Evolutionary conservation across 352 stramenopile genomes (phyloP), one percentile per base, ranked within the genome.

Genomic region (Pythium volutum): DNA sequence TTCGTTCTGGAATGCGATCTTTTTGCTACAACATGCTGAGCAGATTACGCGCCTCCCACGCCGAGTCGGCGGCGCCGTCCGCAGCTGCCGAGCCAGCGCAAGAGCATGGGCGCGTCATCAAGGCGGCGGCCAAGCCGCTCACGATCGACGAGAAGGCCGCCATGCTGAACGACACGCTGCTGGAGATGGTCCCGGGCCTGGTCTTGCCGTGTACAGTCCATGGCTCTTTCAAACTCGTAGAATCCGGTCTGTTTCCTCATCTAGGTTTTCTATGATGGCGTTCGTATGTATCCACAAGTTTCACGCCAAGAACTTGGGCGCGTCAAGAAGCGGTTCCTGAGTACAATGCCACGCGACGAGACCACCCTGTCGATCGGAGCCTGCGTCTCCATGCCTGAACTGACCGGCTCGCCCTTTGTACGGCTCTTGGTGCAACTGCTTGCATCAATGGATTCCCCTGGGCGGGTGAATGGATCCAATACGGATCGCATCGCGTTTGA

Each of bases 291-390:
- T 15, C n/a, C 18, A 10, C 3, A 27, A 84, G 76, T 81, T 41
- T 76, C 74, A 6, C 47, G 70, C 25, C 69, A 85, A 54, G 76
- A 81, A n/a, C 48, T 85, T 18, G 57, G 16, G 2, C 52, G 69
- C 1, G 53, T 85, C 39, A 82, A 80, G 61, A 69, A 64, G 50
- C 66, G 74, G 4, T 85, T 85, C 48, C 64, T 67, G 34, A 62
- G 60, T 9, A 11, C 80, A 41, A 50, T 79, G 8, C 59, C 55
- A n/a, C 3, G 41, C 5, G 60, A 71, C 31, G 31, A 33, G 3
- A 43, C 48, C 0, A n/a, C 75, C 7, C 20, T 45, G 18, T 39
- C 45, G 2, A 34, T 41, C 11, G 20, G 46, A 31, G 34, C 41
- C 18, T 57, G 45, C 20, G 9, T 26, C 2, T 4, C 39, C 9